These are phyloP conservation scores for Hypoxylon cercidicola DNA, from an alignment of 495 filamentous ascomycete species.

Conservation along the genomic window DNA sequence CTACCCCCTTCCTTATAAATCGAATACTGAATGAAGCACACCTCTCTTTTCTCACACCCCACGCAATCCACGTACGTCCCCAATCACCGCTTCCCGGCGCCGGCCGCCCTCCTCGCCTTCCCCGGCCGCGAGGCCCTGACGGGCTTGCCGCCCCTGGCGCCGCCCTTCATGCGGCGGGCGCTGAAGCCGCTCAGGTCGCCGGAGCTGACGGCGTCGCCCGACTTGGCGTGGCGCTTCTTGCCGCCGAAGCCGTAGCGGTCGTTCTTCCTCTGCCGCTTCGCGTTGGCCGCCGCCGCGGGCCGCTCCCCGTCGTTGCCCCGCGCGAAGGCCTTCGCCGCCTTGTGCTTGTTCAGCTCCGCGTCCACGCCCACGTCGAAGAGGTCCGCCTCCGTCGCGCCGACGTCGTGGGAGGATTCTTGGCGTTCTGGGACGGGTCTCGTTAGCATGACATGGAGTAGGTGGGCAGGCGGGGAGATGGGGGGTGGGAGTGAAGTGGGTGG, in stretches of 20 bases:
- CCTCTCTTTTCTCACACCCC: slow-evolving; percentile 5
- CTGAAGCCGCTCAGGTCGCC: slow-evolving; percentile 83
- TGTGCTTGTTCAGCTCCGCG: slow-evolving; percentile 65
- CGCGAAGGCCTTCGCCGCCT: slow-evolving; percentile 55
- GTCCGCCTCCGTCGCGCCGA: slow-evolving; percentile 78
- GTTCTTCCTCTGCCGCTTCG: slow-evolving; percentile 92
- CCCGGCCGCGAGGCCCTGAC: slow-evolving; percentile 40
- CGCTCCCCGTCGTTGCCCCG: slow-evolving; percentile 49
- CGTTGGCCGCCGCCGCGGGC: slow-evolving; percentile 59
- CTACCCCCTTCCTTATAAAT: background rate
- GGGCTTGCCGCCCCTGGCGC: slow-evolving; percentile 36
- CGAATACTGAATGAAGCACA: background rate
- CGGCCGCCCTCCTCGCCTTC: slow-evolving; percentile 55
- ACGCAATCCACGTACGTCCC: background rate
- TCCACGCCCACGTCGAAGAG: slow-evolving; percentile 96
- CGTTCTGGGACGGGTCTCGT: slow-evolving; percentile 70
- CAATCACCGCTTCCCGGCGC: slow-evolving; percentile 39
- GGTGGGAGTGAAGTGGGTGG: too few species aligned
- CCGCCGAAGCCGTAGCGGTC: slow-evolving; percentile 93
- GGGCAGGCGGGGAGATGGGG: too few species aligned
- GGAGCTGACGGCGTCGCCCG: slow-evolving; percentile 81
- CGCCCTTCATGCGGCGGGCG: slow-evolving; percentile 81
- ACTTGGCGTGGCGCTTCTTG: slow-evolving; percentile 90
- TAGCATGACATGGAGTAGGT: too few species aligned
- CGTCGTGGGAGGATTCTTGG: slow-evolving; percentile 71